Evolutionary conservation across 805 yeast species (phyloP).

Genomic region (Kodamaea nitidulidarum): DNA sequence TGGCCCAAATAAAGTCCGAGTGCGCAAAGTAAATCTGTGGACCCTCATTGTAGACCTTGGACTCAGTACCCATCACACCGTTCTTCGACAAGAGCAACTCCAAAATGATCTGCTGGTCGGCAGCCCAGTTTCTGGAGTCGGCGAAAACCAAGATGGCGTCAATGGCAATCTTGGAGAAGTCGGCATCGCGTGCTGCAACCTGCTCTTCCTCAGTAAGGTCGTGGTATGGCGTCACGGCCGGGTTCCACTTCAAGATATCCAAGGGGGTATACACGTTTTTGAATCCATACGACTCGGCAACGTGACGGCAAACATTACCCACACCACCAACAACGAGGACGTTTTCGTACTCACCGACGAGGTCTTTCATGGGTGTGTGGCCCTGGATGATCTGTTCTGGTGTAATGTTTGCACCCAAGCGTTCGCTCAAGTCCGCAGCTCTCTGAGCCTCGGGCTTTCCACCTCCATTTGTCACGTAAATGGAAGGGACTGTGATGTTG

Average conservation of each 20-base stretch:
- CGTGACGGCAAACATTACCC: constrained; percentile 77
- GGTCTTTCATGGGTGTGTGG: constrained; percentile 88
- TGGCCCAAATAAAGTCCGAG: constrained; percentile 91
- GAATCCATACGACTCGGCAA: constrained; percentile 82
- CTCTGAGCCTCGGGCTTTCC: constrained; percentile 77
- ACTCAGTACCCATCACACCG: constrained; percentile 82
- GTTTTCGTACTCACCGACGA: constrained; percentile 61
- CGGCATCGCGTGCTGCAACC: constrained; percentile 49
- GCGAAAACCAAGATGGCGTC: constrained; percentile 88
- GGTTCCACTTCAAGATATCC: constrained; percentile 83
- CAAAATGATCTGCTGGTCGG: constrained; percentile 83
- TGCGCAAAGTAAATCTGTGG: constrained; percentile 86
- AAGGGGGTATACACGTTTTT: constrained; percentile 75
- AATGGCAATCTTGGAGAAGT: constrained; percentile 62
- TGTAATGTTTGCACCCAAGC: constrained; percentile 58
- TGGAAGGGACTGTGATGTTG: constrained; percentile 75
- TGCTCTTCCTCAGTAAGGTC: constrained; percentile 69
- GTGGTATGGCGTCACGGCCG: constrained; percentile 82
- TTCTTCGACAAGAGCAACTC: constrained; percentile 71
- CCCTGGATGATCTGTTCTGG: constrained; percentile 87
- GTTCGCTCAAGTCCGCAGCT: constrained; percentile 62
- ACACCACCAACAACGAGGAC: constrained; percentile 88
- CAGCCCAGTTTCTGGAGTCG: constrained; percentile 90
- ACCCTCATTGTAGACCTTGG: constrained; percentile 68
- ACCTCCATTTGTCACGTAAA: constrained; percentile 89